Evolutionary conservation across 805 yeast genomes (phyloP).

Genomic region (Candida chauliodis): DNA sequence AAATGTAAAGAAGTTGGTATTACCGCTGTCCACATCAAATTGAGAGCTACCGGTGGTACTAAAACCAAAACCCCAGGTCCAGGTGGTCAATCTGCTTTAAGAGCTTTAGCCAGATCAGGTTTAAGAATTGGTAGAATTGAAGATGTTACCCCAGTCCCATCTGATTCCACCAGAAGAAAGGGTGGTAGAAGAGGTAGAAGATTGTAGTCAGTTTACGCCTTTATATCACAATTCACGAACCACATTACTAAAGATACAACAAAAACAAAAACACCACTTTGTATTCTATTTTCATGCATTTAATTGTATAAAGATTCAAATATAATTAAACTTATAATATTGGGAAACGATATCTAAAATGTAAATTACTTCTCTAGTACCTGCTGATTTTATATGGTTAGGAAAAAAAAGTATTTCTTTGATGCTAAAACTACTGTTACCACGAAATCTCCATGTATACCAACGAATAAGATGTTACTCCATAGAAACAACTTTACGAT

Average conservation of each 20-base stretch:
- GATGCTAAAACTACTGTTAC: conserved; percentile 1
- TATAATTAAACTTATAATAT: conserved; percentile 5
- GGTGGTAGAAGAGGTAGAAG: conserved; percentile 99
- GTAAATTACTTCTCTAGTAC: not conserved
- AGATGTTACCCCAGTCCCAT: conserved; percentile 99
- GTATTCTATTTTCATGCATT: conserved; percentile 9
- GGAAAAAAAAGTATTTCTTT: not conserved
- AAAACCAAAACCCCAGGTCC: conserved; percentile 99
- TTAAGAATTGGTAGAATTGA: conserved; percentile 99
- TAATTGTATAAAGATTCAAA: conserved; percentile 6
- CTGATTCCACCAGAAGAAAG: conserved; percentile 99
- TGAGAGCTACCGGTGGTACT: conserved; percentile 99
- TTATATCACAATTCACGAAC: not conserved
- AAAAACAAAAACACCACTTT: conserved; percentile 1
- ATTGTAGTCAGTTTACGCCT: conserved; percentile 48
- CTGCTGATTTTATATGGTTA: no score
- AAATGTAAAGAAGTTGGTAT: conserved; percentile 99
- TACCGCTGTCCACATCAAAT: conserved; percentile 98
- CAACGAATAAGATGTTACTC: conserved; percentile 4
- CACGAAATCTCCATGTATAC: no score
- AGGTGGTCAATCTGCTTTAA: conserved; percentile 99
- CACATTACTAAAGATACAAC: not conserved
- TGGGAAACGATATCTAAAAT: conserved; percentile 1
- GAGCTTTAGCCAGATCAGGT: conserved; percentile 99
- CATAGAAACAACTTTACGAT: not conserved